Evolutionary conservation across 1,139 yeast species (phyloP).

Genomic region (Maudiozyma humilis): DNA sequence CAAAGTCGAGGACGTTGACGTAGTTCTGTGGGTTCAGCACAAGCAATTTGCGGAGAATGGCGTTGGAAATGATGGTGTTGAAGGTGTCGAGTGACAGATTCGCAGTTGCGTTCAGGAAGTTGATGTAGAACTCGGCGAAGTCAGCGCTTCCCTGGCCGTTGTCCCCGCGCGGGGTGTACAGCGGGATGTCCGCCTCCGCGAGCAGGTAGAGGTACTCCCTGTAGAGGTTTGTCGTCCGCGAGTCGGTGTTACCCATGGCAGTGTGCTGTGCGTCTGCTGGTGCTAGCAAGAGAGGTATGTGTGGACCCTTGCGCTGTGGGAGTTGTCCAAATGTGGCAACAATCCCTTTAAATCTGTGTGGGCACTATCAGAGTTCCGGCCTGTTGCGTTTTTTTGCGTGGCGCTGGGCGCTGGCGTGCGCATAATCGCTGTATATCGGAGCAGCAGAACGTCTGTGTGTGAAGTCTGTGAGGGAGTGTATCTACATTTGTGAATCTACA

Average conservation of each 20-base stretch:
- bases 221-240: conserved; percentile 42
- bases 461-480: too few relatives aligned
- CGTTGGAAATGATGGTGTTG: conserved; percentile 41
- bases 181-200: conserved; percentile 28
- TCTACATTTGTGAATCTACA: too few relatives aligned
- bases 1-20: conserved; percentile 42
- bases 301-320: background rate
- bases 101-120: conserved; percentile 14
- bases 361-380: background rate
- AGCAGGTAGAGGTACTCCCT: conserved; percentile 56
- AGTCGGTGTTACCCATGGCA: conserved; percentile 67
- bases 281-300: background rate
- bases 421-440: too few relatives aligned
- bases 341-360: background rate
- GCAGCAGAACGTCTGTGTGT: too few relatives aligned
- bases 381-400: background rate
- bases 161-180: background rate
- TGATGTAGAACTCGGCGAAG: conserved; percentile 14
- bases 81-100: conserved; percentile 8
- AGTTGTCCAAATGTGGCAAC: background rate
- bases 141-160: conserved; percentile 16
- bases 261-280: background rate
- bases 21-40: conserved; percentile 52
- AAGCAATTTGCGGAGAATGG: conserved; percentile 36
- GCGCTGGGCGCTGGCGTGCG: background rate